Base-by-base conservation (phyloP, 371 early-diverging fungal genomes). In the Lichtheimia ornata region DNA sequence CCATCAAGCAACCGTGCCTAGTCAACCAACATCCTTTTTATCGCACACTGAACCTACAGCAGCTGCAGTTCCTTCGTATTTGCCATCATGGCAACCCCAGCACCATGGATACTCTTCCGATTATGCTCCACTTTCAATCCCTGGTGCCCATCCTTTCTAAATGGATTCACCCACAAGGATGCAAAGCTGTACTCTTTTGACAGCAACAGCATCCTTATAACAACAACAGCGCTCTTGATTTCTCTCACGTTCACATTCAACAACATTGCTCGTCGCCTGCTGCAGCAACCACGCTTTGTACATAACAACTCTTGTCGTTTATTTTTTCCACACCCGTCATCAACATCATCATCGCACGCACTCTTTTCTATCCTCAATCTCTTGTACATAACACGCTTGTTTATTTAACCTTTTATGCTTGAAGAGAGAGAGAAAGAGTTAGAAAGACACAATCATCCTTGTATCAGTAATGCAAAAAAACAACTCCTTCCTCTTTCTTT, bases 11-110 rank as follows among this genome's bases (percentile, higher is more conserved):
- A 56, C 43, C 17, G 56, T 56, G 12, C 42, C 59, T 15, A 43
- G 44, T 40, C 47, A 61, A 25, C 50, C 54, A 54, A 13, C 61
- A 22, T 54, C 59, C 18, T 41, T 30, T 50, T 25, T 43, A 30
- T 50, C 53, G 18, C 24, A 15, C 53, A 40, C 42, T 22, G 3
- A 41, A 18, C 35, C 51, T 25, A 22, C 59, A 53, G 22, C 40
- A 41, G n/a, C 62, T 55, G 22, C 54, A 11, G 30, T 51, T 1
- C 40, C 59, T 42, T 59, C 50, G 4, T 51, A 59, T 12, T 25
- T 59, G n/a, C 59, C 59, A 14, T 59, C 59, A 17, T 59, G 59
- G 59, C 59, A 59, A 51, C 40, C 22, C 22, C 59, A 57, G 15
- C 58, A 35, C 35, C 35, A 59, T 22, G 59, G 59, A 7, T 59